A percentile compares a stretch with the other conserved stretches of the same genome.
phyloP scores from a whole-genome alignment of 129 eudicot species.

The Gnaphalium uliginosum region DNA sequence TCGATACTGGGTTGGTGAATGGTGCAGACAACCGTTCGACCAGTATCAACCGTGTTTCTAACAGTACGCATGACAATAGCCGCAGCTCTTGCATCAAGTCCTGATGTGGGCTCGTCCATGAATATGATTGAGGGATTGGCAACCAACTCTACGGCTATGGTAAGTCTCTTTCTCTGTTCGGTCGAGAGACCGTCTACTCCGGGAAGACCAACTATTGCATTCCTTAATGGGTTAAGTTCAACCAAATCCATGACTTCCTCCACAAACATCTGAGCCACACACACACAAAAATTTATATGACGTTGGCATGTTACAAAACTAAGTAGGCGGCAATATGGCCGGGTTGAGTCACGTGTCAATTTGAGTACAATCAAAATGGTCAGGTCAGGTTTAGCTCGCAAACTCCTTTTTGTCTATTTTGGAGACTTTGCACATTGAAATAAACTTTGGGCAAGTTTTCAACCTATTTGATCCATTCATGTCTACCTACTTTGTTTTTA shows the following conservation, averaged over 20 bases:
- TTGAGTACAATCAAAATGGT: background rate
- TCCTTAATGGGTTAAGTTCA: constrained; percentile 3
- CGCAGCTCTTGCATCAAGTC: constrained; percentile 28
- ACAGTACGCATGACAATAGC: constrained; percentile 27
- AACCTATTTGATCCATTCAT: background rate
- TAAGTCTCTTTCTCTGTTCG: constrained; percentile 19
- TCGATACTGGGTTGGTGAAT: constrained; percentile 24
- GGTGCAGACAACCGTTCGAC: constrained; percentile 27
- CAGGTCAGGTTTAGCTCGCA: background rate
- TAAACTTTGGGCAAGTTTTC: background rate
- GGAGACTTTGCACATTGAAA: background rate
- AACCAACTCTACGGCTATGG: constrained; percentile 27
- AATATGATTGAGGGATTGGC: constrained; percentile 24
- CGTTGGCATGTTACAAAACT: background rate
- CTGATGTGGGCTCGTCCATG: constrained; percentile 28
- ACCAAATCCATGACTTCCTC: constrained; percentile 28
- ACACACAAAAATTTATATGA: background rate
- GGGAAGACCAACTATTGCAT: constrained; percentile 21
- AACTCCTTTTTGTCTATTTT: background rate
- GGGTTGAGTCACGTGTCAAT: background rate
- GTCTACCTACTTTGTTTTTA: background rate
- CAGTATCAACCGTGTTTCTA: constrained; percentile 24
- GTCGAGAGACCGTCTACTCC: constrained; percentile 25
- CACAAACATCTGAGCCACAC: constrained; percentile 21
- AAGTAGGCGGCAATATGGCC: background rate